Base-by-base conservation (phyloP, 2,329 filamentous ascomycete genomes). In the Calonectria leucothoes region DNA sequence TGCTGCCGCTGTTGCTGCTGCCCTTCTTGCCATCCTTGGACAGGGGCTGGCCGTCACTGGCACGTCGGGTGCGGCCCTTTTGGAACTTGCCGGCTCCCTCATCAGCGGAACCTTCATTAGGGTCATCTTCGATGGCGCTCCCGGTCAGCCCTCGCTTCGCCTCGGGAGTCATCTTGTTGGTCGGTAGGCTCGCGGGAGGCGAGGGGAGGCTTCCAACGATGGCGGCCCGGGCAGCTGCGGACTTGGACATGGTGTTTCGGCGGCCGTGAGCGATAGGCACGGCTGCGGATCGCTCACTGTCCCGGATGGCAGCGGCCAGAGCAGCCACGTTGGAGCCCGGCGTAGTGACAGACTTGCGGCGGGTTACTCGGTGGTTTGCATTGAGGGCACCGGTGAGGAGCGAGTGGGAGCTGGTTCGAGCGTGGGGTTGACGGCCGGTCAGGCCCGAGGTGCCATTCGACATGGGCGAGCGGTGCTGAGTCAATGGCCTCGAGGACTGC, bases 341-440 rank as follows among this genome's bases (percentile, higher is more conserved):
- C 76, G 92, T 93, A 74, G 94, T 95, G 82, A 98, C 95, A 86
- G 96, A 98, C 91, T 98, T 98, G 81, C 97, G 92, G 81, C 96
- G 94, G 80, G 94, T 95, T 78, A 98, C 92, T 79, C 97, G 94
- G 85, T 98, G 94, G 84, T 92, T 93, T 79, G 93, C 87, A 87
- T 96, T 96, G 82, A 96, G 91, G 72, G 94, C 92, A 79, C 92
- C 92, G 73, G 94, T 90, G 70, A 96, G 93, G 79, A 95, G 89
- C 72, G 95, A 96, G 85, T 97, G 94, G 64, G 94, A 94, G 87
- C 95, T 94, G 79, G 92, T 92, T 82, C 95, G 93, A 75, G 92
- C 91, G 86, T 94, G 91, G 77, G 90, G 87, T 82, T 92, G 89
- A 78, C 92, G 93, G 78, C 83, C 84, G 66, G 86, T 87, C 65